Percentiles rank a stretch among this genome's conserved stretches.
These are phyloP conservation scores for Panaeolus papilionaceus DNA, from an alignment of 768 basidiomycete genomes.

Conservation along the genomic window DNA sequence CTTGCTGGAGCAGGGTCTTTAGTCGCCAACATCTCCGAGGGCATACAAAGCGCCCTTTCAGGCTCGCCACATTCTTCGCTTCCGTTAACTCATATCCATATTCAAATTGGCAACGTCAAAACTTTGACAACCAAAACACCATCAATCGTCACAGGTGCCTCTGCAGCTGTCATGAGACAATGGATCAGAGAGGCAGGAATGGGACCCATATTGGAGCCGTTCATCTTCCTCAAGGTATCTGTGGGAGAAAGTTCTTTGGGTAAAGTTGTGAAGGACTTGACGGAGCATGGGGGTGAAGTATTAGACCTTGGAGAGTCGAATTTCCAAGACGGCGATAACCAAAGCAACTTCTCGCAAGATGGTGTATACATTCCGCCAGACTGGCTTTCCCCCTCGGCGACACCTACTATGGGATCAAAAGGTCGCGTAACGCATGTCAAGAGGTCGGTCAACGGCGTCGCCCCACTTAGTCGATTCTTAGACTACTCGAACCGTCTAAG, in stretches of 20 bases:
- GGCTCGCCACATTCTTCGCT: constrained; percentile 82
- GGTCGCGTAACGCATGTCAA: constrained; percentile 48
- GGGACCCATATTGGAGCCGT: constrained; percentile 84
- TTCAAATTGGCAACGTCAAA: constrained; percentile 55
- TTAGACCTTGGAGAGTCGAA: constrained; percentile 52
- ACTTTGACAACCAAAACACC: constrained; percentile 49
- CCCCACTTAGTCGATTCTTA: constrained; percentile 82
- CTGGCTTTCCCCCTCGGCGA: constrained; percentile 76
- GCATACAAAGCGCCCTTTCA: constrained; percentile 73
- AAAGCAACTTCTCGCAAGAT: constrained; percentile 55
- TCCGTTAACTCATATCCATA: constrained; percentile 66
- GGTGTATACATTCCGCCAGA: constrained; percentile 79
- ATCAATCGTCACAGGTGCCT: constrained; percentile 69
- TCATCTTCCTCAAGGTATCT: constrained; percentile 69
- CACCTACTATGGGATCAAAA: constrained; percentile 29
- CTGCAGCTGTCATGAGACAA: constrained; percentile 67
- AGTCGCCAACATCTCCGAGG: constrained; percentile 62
- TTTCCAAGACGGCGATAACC: constrained; percentile 44
- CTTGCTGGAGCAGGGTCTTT: constrained; percentile 49
- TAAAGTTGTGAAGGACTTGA: constrained; percentile 83
- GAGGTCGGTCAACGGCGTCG: constrained; percentile 73
- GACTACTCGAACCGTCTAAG: constrained; percentile 82
- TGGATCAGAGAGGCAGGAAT: constrained; percentile 65
- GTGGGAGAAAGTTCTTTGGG: constrained; percentile 74
- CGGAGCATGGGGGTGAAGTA: constrained; percentile 83